phyloP scores from a whole-genome alignment of 768 basidiomycete genomes.

The Termitomyces sp. region DNA sequence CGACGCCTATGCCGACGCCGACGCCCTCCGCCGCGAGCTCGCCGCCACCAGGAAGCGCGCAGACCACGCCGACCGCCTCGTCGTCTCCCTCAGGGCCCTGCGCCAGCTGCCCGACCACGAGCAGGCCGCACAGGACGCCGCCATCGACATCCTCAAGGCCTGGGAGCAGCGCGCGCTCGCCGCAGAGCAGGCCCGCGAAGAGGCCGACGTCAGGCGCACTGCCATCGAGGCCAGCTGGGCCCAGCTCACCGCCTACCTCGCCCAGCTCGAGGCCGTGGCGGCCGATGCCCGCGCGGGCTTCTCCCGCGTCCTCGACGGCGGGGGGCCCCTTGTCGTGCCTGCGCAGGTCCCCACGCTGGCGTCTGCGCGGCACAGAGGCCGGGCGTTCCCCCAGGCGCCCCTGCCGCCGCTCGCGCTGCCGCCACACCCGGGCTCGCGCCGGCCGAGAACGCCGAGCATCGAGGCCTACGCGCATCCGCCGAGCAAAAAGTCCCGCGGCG shows the following conservation, averaged over 20 bases:
- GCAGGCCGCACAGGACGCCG: constrained; percentile 8
- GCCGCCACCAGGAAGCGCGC: constrained; percentile 32
- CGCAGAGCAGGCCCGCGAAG: constrained; percentile 50
- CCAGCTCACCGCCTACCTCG: constrained; percentile 43
- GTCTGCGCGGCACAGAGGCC: neutral
- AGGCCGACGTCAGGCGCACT: constrained; percentile 42
- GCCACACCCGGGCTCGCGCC: constrained; percentile 25
- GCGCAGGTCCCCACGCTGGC: constrained; percentile 19
- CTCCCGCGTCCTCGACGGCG: constrained; percentile 36
- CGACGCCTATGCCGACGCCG: constrained; percentile 46
- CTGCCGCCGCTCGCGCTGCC: constrained; percentile 29
- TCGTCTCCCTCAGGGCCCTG: constrained; percentile 16
- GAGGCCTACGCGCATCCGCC: constrained; percentile 40
- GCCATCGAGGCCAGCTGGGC: constrained; percentile 43
- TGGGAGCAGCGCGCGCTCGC: constrained; percentile 43
- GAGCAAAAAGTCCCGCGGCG: constrained; percentile 36
- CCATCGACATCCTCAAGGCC: constrained; percentile 29
- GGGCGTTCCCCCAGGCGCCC: constrained; percentile 10
- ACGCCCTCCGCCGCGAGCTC: constrained; percentile 47
- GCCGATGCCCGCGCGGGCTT: constrained; percentile 47
- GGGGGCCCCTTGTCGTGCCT: constrained; percentile 34
- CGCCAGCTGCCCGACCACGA: neutral
- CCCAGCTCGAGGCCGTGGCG: constrained; percentile 35
- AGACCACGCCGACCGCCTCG: constrained; percentile 46
- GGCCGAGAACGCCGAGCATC: constrained; percentile 30